Evolutionary conservation across 202 grass and related monocot genomes (phyloP), one percentile per base, ranked within the genome.

Genomic region (Setaria viridis): DNA sequence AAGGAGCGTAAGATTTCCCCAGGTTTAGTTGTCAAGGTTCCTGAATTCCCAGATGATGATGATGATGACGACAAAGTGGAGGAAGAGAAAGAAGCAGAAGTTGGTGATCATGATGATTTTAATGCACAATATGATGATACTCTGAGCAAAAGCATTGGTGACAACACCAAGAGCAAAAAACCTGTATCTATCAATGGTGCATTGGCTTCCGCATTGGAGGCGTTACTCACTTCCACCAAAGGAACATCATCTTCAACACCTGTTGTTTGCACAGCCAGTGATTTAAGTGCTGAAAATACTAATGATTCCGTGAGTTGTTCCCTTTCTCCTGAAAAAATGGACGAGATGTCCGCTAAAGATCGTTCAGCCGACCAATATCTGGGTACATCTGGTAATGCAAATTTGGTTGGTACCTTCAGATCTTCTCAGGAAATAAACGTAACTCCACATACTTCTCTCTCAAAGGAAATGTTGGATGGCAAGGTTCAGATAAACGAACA

Each of bases 141-240:
- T 72, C 60, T 72, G 16, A 66, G 78, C 57, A 73, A 76, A 90
- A 62, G 64, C 74, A 58, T 30, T 50, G 9, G 34, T n/a, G 56
- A 56, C 2, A 45, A 14, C 80, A 74, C 65, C 32, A 85, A 84
- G 84, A 72, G 54, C 72, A 92, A 88, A 89, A 56, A 70, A 20
- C 55, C 66, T 78, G 79, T 91, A 72, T 90, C 90, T 70, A 89
- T 94, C 32, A 88, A 96, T 78, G 89, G 86, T 54, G 92, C 91
- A 75, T 92, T 99, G 87, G 90, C 92, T 42, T 93, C 92, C 66
- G 88, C 92, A 72, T 83, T 99, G 88, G 91, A 90, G 47, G 88
- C 88, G 75, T 88, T 99, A 78, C 79, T 91, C 62, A 85, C 21
- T 32, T 93, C 88, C 53, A 87, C 88, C 17, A 90, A 56, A 77